These are phyloP conservation scores for Populus deltoides DNA, from an alignment of 345 rosid species.

Conservation along the genomic window DNA sequence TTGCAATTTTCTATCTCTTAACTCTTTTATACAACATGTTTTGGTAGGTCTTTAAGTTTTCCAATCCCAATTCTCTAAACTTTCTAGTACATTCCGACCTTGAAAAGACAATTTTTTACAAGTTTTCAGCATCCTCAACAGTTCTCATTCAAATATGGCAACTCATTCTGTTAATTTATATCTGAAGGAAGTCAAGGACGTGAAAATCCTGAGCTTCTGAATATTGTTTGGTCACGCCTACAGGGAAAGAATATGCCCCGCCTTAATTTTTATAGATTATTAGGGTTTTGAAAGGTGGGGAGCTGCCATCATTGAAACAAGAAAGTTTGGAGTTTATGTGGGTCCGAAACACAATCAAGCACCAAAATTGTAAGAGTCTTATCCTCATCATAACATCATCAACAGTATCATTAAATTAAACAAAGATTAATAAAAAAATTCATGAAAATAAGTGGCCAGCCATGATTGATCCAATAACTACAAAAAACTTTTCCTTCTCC, in stretches of 20 bases:
- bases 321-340: neutral
- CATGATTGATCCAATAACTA: slow-evolving; percentile 12
- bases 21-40: no score
- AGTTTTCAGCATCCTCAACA: no score
- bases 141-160: neutral
- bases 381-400: slow-evolving; percentile 23
- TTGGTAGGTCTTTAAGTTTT: no score
- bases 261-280: neutral
- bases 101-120: no score
- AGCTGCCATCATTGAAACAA: neutral
- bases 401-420: slow-evolving; percentile 8
- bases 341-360: slow-evolving; percentile 22
- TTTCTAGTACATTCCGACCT: no score
- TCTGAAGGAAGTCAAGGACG: neutral
- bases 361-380: neutral
- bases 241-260: neutral
- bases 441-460: neutral
- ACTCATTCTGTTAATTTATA: neutral
- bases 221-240: neutral
- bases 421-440: neutral
- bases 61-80: no score
- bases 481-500: neutral
- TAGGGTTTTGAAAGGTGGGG: slow-evolving; percentile 7
- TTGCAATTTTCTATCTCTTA: no score
- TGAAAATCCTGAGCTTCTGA: neutral